Evolutionary conservation across 1,284 basidiomycete genomes (phyloP), one percentile per base, ranked within the genome.

Genomic region (Cutaneotrichosporon cavernicola): DNA sequence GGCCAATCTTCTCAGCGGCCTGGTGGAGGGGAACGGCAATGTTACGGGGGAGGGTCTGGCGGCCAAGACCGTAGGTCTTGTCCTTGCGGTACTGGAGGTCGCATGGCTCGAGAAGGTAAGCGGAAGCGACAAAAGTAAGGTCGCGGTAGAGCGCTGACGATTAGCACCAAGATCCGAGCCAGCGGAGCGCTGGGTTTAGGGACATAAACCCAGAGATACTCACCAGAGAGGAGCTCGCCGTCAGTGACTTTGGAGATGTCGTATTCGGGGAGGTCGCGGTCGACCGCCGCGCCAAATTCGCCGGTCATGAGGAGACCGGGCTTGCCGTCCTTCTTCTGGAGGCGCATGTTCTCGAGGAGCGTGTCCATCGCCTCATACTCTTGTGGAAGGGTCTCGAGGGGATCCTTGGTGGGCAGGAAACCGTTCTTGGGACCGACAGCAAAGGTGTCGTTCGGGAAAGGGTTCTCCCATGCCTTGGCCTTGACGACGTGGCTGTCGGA

Each of bases 81-180:
- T 65, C 64, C 58, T 61, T 65, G 56, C 62, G 59, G 64, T 58
- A 65, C 61, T 68, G 64, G 38, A 65, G 40, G 64, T 68, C 64
- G 61, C 66, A 68, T 4, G 66, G 66, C 52, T 68, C 66, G 56
- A 68, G 63, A 46, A 68, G 61, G 66, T 68, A 68, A 5, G 63
- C 66, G 6, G 34, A 52, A 9, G 66, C 66, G 40, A 68, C 61
- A 34, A 68, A 68, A 26, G 66, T 65, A 21, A 68, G 66, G 66
- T 68, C 66, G 38, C 66, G 66, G 61, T 68, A 68, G 31, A 68
- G 66, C 22, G 66, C 66, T 65, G 60, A 5, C 6, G 46, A 14
- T 56, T 38, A 56, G 55, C 51, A 53, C 51, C 51, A 53, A 8
- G 30, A n/a, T 8, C 26, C 14, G 16, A 53, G 51, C 30, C 57